Evolutionary conservation across 768 basidiomycete genomes (phyloP).

Genomic region (Rhodotorula babjevae): DNA sequence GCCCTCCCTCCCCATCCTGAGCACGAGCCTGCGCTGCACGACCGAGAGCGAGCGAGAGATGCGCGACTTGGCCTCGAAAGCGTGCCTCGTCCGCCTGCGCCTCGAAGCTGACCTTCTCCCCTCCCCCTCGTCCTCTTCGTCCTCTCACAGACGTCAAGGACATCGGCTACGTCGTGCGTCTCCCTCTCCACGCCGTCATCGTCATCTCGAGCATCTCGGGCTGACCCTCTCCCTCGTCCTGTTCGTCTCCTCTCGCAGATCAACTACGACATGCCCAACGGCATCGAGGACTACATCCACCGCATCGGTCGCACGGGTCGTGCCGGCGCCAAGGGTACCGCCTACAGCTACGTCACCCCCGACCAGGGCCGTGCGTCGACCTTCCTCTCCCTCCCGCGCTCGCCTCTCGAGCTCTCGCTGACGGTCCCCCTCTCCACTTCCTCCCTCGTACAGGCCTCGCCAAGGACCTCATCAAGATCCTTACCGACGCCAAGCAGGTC

Average conservation of each 20-base stretch:
- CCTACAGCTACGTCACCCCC: constrained; percentile 87
- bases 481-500: constrained; percentile 77
- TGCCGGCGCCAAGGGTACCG: constrained; percentile 58
- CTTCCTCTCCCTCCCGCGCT: neutral
- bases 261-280: constrained; percentile 96
- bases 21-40: neutral
- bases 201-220: neutral
- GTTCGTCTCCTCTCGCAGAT: constrained; percentile 2
- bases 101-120: constrained; percentile 37
- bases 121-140: neutral
- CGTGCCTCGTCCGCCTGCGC: too few relatives aligned
- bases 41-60: neutral
- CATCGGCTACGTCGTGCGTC: constrained; percentile 81
- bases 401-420: neutral
- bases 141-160: constrained; percentile 87
- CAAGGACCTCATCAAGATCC: constrained; percentile 78
- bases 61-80: neutral
- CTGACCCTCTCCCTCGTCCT: neutral
- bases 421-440: too few relatives aligned
- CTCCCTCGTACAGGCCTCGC: constrained; percentile 54
- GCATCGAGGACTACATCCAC: constrained; percentile 67
- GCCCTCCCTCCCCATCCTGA: neutral
- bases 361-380: constrained; percentile 50
- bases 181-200: neutral
- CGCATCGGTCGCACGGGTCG: constrained; percentile 78